Evolutionary conservation across 1,284 basidiomycete genomes (phyloP), one percentile per base, ranked within the genome.

Genomic region (Trichosporon faecale): DNA sequence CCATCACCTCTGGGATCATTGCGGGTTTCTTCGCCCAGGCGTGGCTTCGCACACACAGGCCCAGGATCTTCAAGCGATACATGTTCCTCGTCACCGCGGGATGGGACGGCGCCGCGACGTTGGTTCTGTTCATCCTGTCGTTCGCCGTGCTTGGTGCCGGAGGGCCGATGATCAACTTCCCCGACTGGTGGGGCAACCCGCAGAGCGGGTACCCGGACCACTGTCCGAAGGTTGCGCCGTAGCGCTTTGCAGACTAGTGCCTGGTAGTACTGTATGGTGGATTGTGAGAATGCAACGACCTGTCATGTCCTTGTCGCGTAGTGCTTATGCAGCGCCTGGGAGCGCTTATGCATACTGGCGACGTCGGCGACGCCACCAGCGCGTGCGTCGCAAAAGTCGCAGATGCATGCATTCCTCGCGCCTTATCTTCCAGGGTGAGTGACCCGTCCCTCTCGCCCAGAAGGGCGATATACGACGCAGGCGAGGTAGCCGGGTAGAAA

Each of bases 81-180:
- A 65, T 66, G 18, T 76, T 72, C 66, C 68, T 76, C 37, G 63
- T 72, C 33, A 70, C 73, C 1, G 80, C 78, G 0, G 84, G 80
- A 9, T 77, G 84, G 23, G 84, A 85, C 66, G 84, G 82, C 18
- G 84, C 80, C 3, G 79, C 78, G 12, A 73, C 82, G 16, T 73
- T 82, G 21, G 83, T 84, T 79, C 77, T 84, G 23, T 85, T 85
- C 69, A 80, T 85, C 14, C 83, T 83, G 68, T 69, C 81, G n/a
- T 76, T 84, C 72, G 68, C 78, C n/a, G 66, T 80, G 6, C 74
- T 76, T 8, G 76, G 75, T 7, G 76, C 74, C 2, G 72, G 67
- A 6, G 73, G 74, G 2, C 35, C 70, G 14, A 37, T 25, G 18
- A 68, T 60, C 33, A 61, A 73, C 12, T 77, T 77, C 65, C 76